Conservation (phyloP, 306 rosid species). For the Inga laurina region DNA sequence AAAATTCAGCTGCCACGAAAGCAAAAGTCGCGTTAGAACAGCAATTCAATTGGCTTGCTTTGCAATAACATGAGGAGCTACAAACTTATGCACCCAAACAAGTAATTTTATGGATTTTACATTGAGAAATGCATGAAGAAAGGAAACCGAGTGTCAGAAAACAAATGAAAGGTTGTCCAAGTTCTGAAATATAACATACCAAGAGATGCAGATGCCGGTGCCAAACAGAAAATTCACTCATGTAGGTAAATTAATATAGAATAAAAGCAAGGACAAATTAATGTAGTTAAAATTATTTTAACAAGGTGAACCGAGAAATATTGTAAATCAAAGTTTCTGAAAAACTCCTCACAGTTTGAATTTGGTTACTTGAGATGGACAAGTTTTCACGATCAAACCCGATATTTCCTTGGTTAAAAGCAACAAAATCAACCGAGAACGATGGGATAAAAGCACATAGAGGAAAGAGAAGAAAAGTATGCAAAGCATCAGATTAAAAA, state of each 20-base stretch:
- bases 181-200: neutral
- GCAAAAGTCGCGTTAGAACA: constrained; percentile 33
- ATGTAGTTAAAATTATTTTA: neutral
- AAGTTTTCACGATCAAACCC: neutral
- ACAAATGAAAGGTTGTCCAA: neutral
- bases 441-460: neutral
- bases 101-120: constrained; percentile 19
- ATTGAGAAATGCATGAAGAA: neutral
- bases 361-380: neutral
- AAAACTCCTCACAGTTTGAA: neutral
- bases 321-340: neutral
- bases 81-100: constrained; percentile 24
- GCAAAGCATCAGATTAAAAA: neutral
- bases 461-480: neutral
- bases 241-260: neutral
- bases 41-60: constrained; percentile 23
- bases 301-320: neutral
- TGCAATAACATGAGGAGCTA: constrained; percentile 6
- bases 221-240: constrained; percentile 5
- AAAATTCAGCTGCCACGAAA: constrained; percentile 75
- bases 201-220: neutral
- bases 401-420: neutral
- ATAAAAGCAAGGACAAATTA: neutral
- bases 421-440: neutral
- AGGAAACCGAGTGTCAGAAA: neutral